Evolutionary conservation across 257 asterid species (phyloP).

Genomic region (Solanum piurae): DNA sequence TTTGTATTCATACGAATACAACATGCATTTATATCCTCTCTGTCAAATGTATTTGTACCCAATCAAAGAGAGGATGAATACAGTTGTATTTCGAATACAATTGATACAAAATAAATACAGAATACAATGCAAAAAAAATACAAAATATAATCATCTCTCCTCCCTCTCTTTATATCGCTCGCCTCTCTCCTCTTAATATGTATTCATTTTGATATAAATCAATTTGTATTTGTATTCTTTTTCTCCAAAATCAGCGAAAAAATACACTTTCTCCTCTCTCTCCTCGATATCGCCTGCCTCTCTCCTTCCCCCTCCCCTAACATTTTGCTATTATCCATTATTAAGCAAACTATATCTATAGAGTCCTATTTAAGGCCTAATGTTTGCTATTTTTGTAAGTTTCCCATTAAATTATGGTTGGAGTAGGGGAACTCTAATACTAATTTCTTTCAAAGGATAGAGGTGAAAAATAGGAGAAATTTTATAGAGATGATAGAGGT

Average conservation of each 20-base stretch:
- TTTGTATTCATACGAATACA: too few relatives aligned
- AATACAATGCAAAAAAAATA: too few relatives aligned
- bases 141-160: background rate
- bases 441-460: background rate
- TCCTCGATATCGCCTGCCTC: background rate
- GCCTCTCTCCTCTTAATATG: background rate
- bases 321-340: background rate
- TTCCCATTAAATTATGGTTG: background rate
- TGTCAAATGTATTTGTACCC: too few relatives aligned
- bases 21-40: too few relatives aligned
- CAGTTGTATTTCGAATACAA: too few relatives aligned
- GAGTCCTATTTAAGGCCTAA: background rate
- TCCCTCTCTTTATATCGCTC: background rate
- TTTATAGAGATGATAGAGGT: background rate
- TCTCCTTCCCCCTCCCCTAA: background rate
- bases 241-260: background rate
- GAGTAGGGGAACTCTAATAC: background rate
- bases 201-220: background rate
- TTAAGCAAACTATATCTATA: background rate
- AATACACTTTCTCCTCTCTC: background rate
- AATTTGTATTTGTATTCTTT: too few relatives aligned
- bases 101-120: too few relatives aligned
- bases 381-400: background rate
- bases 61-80: too few relatives aligned
- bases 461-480: background rate